Percentiles rank a stretch among this genome's conserved stretches.
Evolutionary conservation across 1,139 yeast species (phyloP).

Genomic region (Taphrina sp.): DNA sequence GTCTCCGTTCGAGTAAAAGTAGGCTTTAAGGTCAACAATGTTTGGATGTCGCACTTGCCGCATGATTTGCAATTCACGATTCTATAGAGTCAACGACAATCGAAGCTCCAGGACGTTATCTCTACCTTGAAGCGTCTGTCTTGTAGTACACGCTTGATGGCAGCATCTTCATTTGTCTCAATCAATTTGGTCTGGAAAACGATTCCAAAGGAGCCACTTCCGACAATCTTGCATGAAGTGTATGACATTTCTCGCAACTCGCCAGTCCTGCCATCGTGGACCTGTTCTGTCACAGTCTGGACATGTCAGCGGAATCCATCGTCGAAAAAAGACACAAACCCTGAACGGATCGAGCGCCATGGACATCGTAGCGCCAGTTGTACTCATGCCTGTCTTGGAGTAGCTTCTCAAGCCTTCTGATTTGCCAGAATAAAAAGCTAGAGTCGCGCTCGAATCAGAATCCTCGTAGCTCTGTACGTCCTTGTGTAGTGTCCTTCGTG

Average conservation of each 20-base stretch:
- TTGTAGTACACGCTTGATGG: conserved; percentile 90
- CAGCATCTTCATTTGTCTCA: conserved; percentile 76
- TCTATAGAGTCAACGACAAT: conserved; percentile 42
- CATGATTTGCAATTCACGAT: conserved; percentile 95
- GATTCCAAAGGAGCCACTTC: conserved; percentile 96
- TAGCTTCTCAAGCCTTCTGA: too few species aligned
- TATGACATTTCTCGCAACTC: conserved; percentile 60
- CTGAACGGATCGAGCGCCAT: conserved; percentile 22
- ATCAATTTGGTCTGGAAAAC: conserved; percentile 79
- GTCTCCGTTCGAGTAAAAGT: conserved; percentile 74
- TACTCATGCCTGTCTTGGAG: conserved; percentile 10
- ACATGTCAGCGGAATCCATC: too few species aligned
- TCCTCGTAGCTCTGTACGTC: too few species aligned
- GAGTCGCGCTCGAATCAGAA: too few species aligned
- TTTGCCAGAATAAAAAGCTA: too few species aligned
- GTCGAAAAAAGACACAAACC: too few species aligned
- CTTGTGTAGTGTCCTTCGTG: too few species aligned
- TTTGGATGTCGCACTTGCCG: conserved; percentile 81
- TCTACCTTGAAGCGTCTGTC: conserved; percentile 77
- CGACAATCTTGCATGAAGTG: conserved; percentile 80
- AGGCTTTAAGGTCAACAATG: conserved; percentile 83
- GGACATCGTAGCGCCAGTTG: conserved; percentile 21
- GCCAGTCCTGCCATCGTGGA: conserved; percentile 72
- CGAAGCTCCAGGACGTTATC: neutral
- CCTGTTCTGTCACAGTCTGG: conserved; percentile 65